Evolutionary conservation across 768 basidiomycete genomes (phyloP).

Genomic region (Tephrocybe sp.): DNA sequence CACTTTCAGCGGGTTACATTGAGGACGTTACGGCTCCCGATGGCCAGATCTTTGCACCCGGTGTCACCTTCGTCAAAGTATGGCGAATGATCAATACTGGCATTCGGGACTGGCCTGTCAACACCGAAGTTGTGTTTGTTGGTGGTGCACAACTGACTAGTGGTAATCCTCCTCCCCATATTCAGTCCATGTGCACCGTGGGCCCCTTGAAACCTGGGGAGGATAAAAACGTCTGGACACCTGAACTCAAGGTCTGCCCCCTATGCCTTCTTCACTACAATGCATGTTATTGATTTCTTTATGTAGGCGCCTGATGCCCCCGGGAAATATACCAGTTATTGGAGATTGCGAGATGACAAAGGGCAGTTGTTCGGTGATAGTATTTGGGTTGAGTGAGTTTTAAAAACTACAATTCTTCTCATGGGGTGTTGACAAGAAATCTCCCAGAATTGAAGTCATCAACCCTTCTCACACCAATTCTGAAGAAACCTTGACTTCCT

Average conservation of each 20-base stretch:
- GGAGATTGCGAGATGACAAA: slow-evolving; percentile 63
- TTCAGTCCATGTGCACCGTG: slow-evolving; percentile 26
- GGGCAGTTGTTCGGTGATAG: slow-evolving; percentile 68
- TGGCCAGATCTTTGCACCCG: slow-evolving; percentile 77
- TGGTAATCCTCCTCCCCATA: slow-evolving; percentile 15
- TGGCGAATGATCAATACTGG: slow-evolving; percentile 79
- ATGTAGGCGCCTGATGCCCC: slow-evolving; percentile 70
- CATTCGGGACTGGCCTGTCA: slow-evolving; percentile 59
- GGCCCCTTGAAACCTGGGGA: slow-evolving; percentile 59
- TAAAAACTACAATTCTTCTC: background rate
- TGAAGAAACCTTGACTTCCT: slow-evolving; percentile 59
- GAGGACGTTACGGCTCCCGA: slow-evolving; percentile 71
- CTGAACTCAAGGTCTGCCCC: slow-evolving; percentile 65
- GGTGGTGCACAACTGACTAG: slow-evolving; percentile 64
- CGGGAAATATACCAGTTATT: slow-evolving; percentile 76
- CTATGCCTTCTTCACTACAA: background rate
- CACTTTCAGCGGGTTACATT: slow-evolving; percentile 56
- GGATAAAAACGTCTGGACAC: slow-evolving; percentile 65
- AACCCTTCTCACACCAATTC: slow-evolving; percentile 43
- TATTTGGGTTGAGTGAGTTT: slow-evolving; percentile 77
- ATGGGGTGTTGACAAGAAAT: slow-evolving; percentile 5
- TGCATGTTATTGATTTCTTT: background rate
- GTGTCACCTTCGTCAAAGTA: slow-evolving; percentile 83
- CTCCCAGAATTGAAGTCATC: slow-evolving; percentile 62
- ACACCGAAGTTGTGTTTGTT: slow-evolving; percentile 68